Percentiles rank a stretch among this genome's conserved stretches.
Evolutionary conservation across 805 yeast genomes (phyloP).

Genomic region (Cyberlindnera xishuangbannaensis): DNA sequence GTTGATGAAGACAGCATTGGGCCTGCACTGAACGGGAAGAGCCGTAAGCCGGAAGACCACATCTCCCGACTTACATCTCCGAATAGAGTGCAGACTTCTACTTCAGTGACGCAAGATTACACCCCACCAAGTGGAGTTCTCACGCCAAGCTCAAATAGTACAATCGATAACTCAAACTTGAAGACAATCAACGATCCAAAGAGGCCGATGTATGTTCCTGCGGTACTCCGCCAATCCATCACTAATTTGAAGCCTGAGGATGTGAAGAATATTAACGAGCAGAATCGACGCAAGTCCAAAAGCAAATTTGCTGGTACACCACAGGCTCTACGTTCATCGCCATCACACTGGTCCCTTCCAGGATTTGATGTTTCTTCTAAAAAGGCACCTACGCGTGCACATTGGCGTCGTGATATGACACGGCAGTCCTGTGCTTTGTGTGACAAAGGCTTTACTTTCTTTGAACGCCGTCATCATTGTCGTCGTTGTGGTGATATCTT

Average conservation of each 20-base stretch:
- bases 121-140: conserved; percentile 2
- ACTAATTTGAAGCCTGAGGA: conserved; percentile 39
- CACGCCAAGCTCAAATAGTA: conserved; percentile 11
- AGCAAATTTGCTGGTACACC: conserved; percentile 21
- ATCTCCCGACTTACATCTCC: background rate
- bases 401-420: conserved; percentile 71
- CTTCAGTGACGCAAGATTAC: conserved; percentile 1
- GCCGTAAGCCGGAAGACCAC: too few species aligned
- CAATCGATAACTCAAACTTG: conserved; percentile 12
- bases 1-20: conserved; percentile 6
- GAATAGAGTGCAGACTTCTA: background rate
- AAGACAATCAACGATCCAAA: conserved; percentile 73
- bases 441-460: conserved; percentile 61
- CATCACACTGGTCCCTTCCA: conserved; percentile 23
- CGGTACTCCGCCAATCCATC: conserved; percentile 60
- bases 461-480: conserved; percentile 79
- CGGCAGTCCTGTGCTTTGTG: conserved; percentile 66
- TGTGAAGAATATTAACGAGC: conserved; percentile 25
- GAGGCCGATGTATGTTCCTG: conserved; percentile 86
- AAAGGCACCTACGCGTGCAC: conserved; percentile 39
- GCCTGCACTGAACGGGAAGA: background rate
- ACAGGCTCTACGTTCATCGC: conserved; percentile 22
- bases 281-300: conserved; percentile 21
- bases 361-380: conserved; percentile 25
- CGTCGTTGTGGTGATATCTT: conserved; percentile 80